Evolutionary conservation across 1,139 yeast genomes (phyloP), one percentile per base, ranked within the genome.

Genomic region (Geotrichum aggregatum): DNA sequence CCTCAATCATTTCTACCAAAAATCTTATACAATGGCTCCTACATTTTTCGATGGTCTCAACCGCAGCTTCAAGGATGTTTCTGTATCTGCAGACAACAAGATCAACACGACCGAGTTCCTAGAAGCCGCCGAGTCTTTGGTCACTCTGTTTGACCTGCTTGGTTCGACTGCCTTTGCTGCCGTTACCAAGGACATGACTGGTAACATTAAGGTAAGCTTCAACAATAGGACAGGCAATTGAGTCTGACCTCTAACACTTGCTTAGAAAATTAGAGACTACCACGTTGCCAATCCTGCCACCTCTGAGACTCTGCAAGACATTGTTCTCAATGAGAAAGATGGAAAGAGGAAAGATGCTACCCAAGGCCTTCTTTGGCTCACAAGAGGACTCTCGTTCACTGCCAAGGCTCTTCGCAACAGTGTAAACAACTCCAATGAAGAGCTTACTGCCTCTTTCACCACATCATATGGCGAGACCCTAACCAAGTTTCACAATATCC

Each of bases 101-200:
- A 76, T 88, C 67, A 76, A 82, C 62, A 87, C 96, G 22, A 74
- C 83, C 34, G 82, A 80, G 61, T 88, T 88, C 64, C 76, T 88
- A 58, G 87, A 83, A 66, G 96, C 96, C 10, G 76, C 94, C 24
- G 94, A 84, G 70, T 82, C 94, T 10, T 75, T 88, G 56, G 91
- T 88, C 62, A 82, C 83, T 66, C 75, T 89, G 58, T 88, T 88
- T 67, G 94, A 88, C 66, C 74, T 88, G 53, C 76, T 88, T 58
- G 96, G 95, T 24, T 84, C 94, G 18, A 72, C 92, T 24, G 95
- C 96, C n/a, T 88, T 88, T 64, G 71, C 82, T 16, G 87, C 86
- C 47, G 96, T 88, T 52, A 94, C 87, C 68, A 83, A 77, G 61
- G 96, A 88, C 68, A 84, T 88, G 88, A 83, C 79, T 34, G 96